Base-by-base conservation (phyloP, 2,329 filamentous ascomycete genomes). In the Arthroderma sp. region DNA sequence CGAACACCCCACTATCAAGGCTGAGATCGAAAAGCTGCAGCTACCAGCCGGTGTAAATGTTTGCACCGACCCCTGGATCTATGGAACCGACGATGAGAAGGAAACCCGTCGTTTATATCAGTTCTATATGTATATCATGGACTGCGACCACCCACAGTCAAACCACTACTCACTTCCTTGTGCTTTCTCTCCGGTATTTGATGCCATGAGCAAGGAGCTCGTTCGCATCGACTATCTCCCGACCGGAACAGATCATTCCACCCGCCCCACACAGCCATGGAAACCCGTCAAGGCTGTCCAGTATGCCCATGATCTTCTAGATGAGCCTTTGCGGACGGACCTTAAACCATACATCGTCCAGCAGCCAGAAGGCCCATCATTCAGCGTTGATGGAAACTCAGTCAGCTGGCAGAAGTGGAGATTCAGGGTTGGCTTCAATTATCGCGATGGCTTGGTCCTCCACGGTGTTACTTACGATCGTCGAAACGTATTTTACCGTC, bases 91-190 rank as follows among this genome's bases (percentile, higher is more conserved):
- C 4, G 57, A 64, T 38, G 49, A 53, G 10, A 62, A 65, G 4
- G 63, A 66, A 44, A 53, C 52, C 4, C 60, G 63, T 4, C 63
- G 63, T 1, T 40, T 66, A 42, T 60, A 61, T 48, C 63, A 66
- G 49, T 64, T 61, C 47, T 66, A 65, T 46, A 62, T 66, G 60
- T 66, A 83, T 61, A 70, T 81, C 61, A 67, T 77, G 22, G 78
- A 81, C 50, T 77, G 78, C 2, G 62, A 66, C 29, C 79, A 83
- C 55, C 53, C 74, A 0, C 80, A 85, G 54, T 75, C 74, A 36
- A 82, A 81, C 55, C 78, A 83, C 57, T 83, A 83, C 55, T 76
- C 80, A 0, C 72, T 81, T 51, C 80, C 80, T 1, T 64, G 83
- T 1, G 69, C 74, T n/a, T 77, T 81, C 49, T 81, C 77, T 1